These are phyloP conservation scores for Casuarina equisetifolia DNA, from an alignment of 306 rosid genomes.

Conservation along the genomic window DNA sequence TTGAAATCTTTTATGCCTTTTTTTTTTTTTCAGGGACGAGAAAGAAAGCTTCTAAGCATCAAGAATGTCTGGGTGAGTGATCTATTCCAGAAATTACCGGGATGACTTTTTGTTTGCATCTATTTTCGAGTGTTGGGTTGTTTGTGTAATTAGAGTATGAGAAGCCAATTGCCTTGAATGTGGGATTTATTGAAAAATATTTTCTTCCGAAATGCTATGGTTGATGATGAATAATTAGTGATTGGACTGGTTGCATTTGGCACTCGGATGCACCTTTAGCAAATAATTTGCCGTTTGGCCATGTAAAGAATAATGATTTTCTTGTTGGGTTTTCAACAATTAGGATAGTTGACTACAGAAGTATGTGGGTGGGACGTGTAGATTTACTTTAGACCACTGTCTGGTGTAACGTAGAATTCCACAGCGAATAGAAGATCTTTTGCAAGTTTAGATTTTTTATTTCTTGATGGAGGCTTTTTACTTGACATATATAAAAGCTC, in stretches of 20 bases:
- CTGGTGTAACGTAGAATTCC: not conserved
- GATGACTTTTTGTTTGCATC: not conserved
- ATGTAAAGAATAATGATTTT: not conserved
- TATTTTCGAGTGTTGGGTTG: not conserved
- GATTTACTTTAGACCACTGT: not conserved
- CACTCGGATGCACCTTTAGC: not conserved
- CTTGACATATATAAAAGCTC: too few relatives aligned
- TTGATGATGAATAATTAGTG: not conserved
- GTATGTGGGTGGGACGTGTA: not conserved
- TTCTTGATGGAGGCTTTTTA: not conserved
- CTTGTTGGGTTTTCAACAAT: not conserved
- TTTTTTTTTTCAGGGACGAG: conserved; percentile 1
- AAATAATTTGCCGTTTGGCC: not conserved
- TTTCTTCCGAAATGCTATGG: not conserved
- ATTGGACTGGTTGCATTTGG: not conserved
- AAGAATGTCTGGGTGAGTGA: conserved; percentile 8
- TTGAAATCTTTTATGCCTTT: not conserved
- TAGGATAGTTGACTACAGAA: not conserved
- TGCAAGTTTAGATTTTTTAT: not conserved
- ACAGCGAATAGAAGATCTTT: not conserved
- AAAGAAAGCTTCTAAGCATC: not conserved
- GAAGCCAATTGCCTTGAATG: not conserved
- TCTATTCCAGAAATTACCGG: not conserved
- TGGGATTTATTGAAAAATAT: not conserved
- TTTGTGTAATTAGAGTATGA: not conserved